Percentiles rank a stretch among this genome's conserved stretches.
phyloP scores from a whole-genome alignment of 2,329 filamentous ascomycete genomes.

The Chrysosporium keratinophilum region DNA sequence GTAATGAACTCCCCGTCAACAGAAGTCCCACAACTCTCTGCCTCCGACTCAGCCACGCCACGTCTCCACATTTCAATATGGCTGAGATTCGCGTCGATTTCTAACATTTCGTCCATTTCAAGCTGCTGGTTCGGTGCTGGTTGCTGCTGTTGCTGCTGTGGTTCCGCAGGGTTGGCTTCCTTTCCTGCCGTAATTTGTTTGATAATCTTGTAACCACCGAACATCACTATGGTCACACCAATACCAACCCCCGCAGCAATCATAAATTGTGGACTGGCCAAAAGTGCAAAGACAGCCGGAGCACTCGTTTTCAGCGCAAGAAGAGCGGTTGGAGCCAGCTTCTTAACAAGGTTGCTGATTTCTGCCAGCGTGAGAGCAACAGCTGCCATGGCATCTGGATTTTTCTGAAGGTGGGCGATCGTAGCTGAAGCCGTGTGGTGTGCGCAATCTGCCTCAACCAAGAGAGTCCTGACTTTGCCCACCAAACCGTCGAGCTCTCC shows the following conservation, averaged over 20 bases:
- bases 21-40: constrained; percentile 46
- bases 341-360: constrained; percentile 68
- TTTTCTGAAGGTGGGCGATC: constrained; percentile 69
- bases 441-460: constrained; percentile 80
- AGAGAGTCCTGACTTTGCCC: constrained; percentile 60
- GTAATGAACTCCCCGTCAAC: constrained; percentile 59
- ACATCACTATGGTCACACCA: constrained; percentile 88
- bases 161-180: constrained; percentile 9
- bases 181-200: constrained; percentile 57
- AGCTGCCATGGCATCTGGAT: constrained; percentile 83
- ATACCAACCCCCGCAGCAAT: constrained; percentile 83
- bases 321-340: constrained; percentile 75
- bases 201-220: constrained; percentile 95
- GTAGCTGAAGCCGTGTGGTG: constrained; percentile 75
- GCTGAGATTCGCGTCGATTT: constrained; percentile 41
- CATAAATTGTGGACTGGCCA: constrained; percentile 85
- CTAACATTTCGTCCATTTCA: constrained; percentile 47
- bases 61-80: constrained; percentile 54
- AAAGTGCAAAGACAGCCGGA: constrained; percentile 73
- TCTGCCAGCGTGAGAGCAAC: constrained; percentile 89
- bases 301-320: constrained; percentile 66
- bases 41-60: constrained; percentile 51
- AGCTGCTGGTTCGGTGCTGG: constrained; percentile 14
- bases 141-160: background rate
- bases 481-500: constrained; percentile 60